Conservation (phyloP, 1,284 basidiomycete genomes). For the Tremellales sp. region DNA sequence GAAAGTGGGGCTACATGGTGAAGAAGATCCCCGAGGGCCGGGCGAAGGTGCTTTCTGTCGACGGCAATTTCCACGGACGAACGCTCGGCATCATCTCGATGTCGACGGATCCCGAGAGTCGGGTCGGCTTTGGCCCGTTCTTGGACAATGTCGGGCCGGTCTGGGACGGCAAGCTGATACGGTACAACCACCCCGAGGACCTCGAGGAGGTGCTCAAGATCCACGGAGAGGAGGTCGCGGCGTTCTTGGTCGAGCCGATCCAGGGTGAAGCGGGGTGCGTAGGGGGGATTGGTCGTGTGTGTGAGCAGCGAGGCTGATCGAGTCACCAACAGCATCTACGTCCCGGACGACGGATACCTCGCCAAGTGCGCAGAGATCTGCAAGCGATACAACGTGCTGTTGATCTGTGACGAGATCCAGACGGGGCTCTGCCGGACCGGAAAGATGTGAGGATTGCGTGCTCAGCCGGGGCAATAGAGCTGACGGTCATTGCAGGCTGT, state of each 20-base stretch:
- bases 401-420: slow-evolving; percentile 98
- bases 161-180: slow-evolving; percentile 58
- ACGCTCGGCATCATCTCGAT: slow-evolving; percentile 87
- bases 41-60: slow-evolving; percentile 82
- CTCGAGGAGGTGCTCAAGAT: slow-evolving; percentile 75
- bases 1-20: slow-evolving; percentile 86
- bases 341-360: slow-evolving; percentile 88
- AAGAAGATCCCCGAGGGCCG: slow-evolving; percentile 79
- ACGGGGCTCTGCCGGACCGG: slow-evolving; percentile 57
- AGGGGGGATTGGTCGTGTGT: neutral
- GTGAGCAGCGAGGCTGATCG: neutral
- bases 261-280: slow-evolving; percentile 95
- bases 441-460: slow-evolving; percentile 42
- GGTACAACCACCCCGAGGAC: slow-evolving; percentile 78
- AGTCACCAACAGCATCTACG: slow-evolving; percentile 64
- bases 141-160: slow-evolving; percentile 76
- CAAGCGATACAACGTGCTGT: slow-evolving; percentile 86
- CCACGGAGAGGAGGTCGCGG: slow-evolving; percentile 80
- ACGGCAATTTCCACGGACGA: slow-evolving; percentile 93
- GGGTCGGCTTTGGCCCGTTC: slow-evolving; percentile 86
- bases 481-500: slow-evolving; percentile 58
- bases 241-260: slow-evolving; percentile 94
- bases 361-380: slow-evolving; percentile 73
- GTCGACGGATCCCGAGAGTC: slow-evolving; percentile 91
- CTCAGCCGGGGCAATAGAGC: neutral